Conservation (phyloP, 2,329 filamentous ascomycete species). For the Catunica adiposa region DNA sequence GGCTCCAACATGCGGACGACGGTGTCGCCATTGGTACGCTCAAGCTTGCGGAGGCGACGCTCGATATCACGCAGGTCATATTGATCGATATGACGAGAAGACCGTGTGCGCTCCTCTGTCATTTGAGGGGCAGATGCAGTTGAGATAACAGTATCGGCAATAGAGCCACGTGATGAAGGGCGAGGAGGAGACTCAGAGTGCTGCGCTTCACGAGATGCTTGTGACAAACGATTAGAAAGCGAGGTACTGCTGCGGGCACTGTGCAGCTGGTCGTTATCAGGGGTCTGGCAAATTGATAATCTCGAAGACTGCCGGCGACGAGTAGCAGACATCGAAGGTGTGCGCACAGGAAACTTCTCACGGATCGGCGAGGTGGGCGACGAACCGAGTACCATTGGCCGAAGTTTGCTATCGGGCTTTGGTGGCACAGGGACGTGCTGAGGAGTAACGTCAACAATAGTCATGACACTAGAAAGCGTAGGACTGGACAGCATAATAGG, state of each 20-base stretch:
- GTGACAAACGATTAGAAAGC: neutral
- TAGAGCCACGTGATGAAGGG: neutral
- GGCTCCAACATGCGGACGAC: constrained; percentile 29
- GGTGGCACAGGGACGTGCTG: constrained; percentile 13
- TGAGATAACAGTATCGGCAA: neutral
- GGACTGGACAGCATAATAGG: constrained; percentile 3
- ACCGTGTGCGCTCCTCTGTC: neutral
- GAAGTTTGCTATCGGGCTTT: neutral
- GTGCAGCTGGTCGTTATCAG: neutral
- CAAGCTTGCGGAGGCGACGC: constrained; percentile 28
- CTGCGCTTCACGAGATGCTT: neutral
- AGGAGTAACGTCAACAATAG: constrained; percentile 24
- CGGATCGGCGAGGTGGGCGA: neutral
- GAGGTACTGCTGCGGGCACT: neutral
- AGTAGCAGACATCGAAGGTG: neutral
- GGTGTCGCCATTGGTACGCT: constrained; percentile 28
- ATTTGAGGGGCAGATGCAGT: constrained; percentile 1
- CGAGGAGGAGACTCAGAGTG: neutral
- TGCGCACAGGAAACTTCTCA: neutral
- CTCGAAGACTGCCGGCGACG: neutral
- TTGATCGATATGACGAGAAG: constrained; percentile 4
- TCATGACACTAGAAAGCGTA: constrained; percentile 25
- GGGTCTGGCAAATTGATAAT: neutral
- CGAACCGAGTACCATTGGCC: neutral
- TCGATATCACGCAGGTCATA: constrained; percentile 31